Percentiles rank a stretch among this genome's conserved stretches.
Conservation (phyloP, 2,329 filamentous ascomycete genomes). For the Arthroderma uncinatum region DNA sequence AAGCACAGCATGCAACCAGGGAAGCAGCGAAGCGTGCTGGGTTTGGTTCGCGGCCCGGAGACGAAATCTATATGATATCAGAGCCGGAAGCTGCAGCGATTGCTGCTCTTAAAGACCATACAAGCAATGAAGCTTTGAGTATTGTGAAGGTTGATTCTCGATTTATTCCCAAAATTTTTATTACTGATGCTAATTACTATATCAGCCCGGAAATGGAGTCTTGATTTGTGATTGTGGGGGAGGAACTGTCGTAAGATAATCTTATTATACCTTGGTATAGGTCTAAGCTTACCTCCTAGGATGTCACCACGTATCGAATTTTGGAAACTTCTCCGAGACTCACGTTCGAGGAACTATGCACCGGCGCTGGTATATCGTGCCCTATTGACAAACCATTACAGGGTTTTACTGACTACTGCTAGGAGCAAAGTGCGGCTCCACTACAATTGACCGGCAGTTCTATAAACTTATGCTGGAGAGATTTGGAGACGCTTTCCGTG, state of each 20-base stretch:
- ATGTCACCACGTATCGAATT: slow-evolving; percentile 19
- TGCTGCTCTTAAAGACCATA: slow-evolving; percentile 3
- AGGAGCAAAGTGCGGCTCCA: slow-evolving; percentile 28
- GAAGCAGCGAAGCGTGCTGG: slow-evolving; percentile 15
- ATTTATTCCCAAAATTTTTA: neutral
- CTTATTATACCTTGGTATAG: neutral
- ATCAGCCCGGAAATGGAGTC: slow-evolving; percentile 12
- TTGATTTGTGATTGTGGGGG: slow-evolving; percentile 23
- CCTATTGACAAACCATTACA: too few relatives aligned
- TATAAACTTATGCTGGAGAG: slow-evolving; percentile 21
- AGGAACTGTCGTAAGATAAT: slow-evolving; percentile 17
- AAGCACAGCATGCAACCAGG: slow-evolving; percentile 12
- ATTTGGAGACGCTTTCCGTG: slow-evolving; percentile 23
- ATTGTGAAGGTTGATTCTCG: neutral
- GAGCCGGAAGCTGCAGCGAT: slow-evolving; percentile 16
- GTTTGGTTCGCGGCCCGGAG: slow-evolving; percentile 13
- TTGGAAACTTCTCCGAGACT: slow-evolving; percentile 7
- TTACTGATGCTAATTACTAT: neutral
- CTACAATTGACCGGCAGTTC: slow-evolving; percentile 26
- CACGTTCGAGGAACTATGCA: slow-evolving; percentile 14
- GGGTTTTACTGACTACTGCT: neutral
- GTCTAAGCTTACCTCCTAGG: slow-evolving; percentile 1
- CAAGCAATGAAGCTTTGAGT: neutral
- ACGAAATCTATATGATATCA: slow-evolving; percentile 14
- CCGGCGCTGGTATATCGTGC: slow-evolving; percentile 3